Evolutionary conservation across 176 grass and related monocot genomes (phyloP), one percentile per base, ranked within the genome.

Genomic region (Oryza australiensis): DNA sequence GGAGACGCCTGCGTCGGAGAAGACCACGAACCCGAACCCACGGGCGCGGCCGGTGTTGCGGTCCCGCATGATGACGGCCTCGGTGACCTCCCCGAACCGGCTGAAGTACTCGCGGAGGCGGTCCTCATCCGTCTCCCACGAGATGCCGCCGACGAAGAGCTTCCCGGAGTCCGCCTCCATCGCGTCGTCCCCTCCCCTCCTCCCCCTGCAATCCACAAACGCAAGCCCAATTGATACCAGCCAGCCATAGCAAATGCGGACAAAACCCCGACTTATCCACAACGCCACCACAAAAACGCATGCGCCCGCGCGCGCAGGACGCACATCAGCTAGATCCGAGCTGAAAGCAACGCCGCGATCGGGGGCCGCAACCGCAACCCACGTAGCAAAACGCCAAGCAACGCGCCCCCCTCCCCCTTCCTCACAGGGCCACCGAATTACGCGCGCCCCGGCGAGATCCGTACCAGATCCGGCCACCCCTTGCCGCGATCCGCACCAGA

Each of bases 101-200:
- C 88, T 64, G 43, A 98, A 98, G 85, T 98, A 95, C 22, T 91
- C 90, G 23, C 88, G 91, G 70, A 98, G 92, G 68, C 93, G 88
- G 2, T 93, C 95, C 88, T 98, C 95, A 46, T 95, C 94, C 12
- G 95, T 98, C 77, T 98, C 92, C 95, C 95, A 95, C 5, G 95
- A 98, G 88, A 98, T 98, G 37, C 95, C 95, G 43, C 95, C 92
- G 63, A 98, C 86, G 73, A 98, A 98, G 73, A 98, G 92, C 90
- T 98, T 98, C 49, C 95, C 92, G 73, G 86, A 88, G 86, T 95
- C 95, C 8, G 88, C 68, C 88, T 94, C 92, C 95, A 98, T 98
- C 45, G 51, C 62, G 79, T 72, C 76, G 67, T 86, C 69, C 87
- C 89, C 82, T 89, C 42, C 93, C 64, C 86, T 85, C 82, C 78